These are phyloP conservation scores for Diaporthe sp. DNA, from an alignment of 2,329 filamentous ascomycete genomes.

Conservation along the genomic window DNA sequence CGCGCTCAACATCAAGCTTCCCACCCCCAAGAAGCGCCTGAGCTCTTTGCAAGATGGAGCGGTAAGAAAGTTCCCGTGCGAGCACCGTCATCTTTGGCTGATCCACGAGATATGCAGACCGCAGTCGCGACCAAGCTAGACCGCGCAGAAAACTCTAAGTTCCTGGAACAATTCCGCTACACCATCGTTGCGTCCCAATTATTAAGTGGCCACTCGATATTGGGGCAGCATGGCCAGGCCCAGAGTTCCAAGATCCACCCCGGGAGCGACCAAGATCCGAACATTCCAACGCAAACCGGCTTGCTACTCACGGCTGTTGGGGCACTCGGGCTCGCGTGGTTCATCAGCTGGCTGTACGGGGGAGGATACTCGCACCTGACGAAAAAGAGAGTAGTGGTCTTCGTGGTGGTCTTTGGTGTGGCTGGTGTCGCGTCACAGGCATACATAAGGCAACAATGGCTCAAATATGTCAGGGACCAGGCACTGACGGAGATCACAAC, in stretches of 20 bases:
- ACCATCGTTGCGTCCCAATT: conserved; percentile 93
- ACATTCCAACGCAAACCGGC: conserved; percentile 56
- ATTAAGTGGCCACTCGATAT: conserved; percentile 77
- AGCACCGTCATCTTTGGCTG: conserved; percentile 26
- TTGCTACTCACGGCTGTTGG: conserved; percentile 71
- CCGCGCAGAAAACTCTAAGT: conserved; percentile 83
- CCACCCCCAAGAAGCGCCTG: conserved; percentile 49
- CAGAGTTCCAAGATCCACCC: conserved; percentile 35
- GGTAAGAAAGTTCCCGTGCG: conserved; percentile 53
- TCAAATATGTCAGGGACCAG: conserved; percentile 82
- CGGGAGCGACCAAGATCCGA: conserved; percentile 44
- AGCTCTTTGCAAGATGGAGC: conserved; percentile 41
- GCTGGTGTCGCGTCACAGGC: conserved; percentile 75
- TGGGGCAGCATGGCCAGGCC: conserved; percentile 53
- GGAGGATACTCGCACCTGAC: conserved; percentile 66
- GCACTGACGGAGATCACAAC: conserved; percentile 77
- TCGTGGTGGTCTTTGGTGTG: conserved; percentile 61
- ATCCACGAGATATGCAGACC: conserved; percentile 59
- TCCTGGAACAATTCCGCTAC: conserved; percentile 94
- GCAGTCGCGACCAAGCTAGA: conserved; percentile 81
- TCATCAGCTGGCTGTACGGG: conserved; percentile 78
- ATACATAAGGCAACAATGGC: conserved; percentile 83
- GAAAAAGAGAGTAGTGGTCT: conserved; percentile 66
- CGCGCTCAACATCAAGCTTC: conserved; percentile 59
- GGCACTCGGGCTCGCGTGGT: conserved; percentile 76